Conservation (phyloP, 2,329 filamentous ascomycete species). For the Arthrobotrys conoides region DNA sequence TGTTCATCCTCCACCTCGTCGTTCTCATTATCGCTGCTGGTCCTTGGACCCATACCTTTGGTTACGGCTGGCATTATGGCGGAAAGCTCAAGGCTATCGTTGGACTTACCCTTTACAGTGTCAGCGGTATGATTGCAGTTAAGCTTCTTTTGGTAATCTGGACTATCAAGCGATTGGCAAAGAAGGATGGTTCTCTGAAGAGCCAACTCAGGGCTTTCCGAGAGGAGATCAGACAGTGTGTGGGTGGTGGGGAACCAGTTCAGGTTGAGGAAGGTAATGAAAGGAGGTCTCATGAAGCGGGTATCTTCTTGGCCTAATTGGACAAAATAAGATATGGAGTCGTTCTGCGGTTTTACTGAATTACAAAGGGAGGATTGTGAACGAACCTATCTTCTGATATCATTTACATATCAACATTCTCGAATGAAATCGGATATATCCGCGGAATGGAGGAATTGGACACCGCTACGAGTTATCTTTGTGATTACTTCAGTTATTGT, state of each 20-base stretch:
- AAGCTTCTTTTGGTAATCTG: constrained; percentile 33
- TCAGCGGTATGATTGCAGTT: constrained; percentile 36
- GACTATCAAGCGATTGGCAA: neutral
- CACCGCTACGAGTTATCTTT: neutral
- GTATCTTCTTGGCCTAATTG: constrained; percentile 31
- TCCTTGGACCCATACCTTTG: constrained; percentile 9
- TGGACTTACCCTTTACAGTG: constrained; percentile 44
- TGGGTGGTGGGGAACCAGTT: constrained; percentile 15
- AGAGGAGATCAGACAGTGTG: constrained; percentile 22
- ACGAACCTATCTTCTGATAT: neutral
- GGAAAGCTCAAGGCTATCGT: neutral
- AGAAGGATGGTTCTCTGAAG: neutral
- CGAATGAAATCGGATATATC: neutral
- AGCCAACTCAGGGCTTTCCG: constrained; percentile 7
- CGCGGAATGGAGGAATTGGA: neutral
- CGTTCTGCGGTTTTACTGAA: neutral
- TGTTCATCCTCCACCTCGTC: constrained; percentile 47
- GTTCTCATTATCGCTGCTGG: constrained; percentile 24
- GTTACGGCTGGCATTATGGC: constrained; percentile 3
- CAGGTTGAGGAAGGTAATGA: constrained; percentile 23
- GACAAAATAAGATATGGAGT: neutral
- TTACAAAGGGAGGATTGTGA: neutral
- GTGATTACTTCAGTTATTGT: constrained; percentile 16
- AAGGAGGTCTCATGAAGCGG: constrained; percentile 32
- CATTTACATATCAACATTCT: constrained; percentile 10